These are phyloP conservation scores for Fusarium secorum DNA, from an alignment of 2,329 filamentous ascomycete species.

Conservation along the genomic window DNA sequence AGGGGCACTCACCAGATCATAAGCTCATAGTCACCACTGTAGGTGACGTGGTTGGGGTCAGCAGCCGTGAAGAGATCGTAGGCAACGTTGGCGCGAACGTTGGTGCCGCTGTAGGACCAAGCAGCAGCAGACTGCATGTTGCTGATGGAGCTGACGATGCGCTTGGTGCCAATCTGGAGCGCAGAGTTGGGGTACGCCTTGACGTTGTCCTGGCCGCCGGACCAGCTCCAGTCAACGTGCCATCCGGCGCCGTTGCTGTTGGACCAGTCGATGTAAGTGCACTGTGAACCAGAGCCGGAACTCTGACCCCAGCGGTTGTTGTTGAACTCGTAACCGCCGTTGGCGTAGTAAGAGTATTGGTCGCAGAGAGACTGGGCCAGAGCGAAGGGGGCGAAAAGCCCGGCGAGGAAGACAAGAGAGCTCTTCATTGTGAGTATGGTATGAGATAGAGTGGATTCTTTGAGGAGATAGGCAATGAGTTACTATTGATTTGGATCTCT, in stretches of 20 bases:
- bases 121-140: conserved; percentile 22
- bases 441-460: not conserved
- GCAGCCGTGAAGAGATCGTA: conserved; percentile 19
- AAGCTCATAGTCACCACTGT: conserved; percentile 13
- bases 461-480: not conserved
- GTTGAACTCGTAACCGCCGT: conserved; percentile 16
- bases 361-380: conserved; percentile 13
- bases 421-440: not conserved
- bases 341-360: conserved; percentile 16
- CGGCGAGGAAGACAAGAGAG: conserved; percentile 6
- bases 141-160: not conserved
- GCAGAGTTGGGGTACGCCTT: conserved; percentile 14
- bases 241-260: conserved; percentile 19
- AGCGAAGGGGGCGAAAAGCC: conserved; percentile 7
- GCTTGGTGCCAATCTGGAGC: conserved; percentile 4
- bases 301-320: conserved; percentile 18
- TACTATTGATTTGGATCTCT: not conserved
- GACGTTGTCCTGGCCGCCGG: conserved; percentile 4
- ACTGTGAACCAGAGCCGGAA: conserved; percentile 7
- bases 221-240: conserved; percentile 14
- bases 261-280: conserved; percentile 16
- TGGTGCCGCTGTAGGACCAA: conserved; percentile 16
- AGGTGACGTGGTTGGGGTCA: conserved; percentile 1
- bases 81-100: conserved; percentile 11
- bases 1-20: conserved; percentile 11